Conservation (phyloP, 345 rosid genomes). For the Citrus unshiu region DNA sequence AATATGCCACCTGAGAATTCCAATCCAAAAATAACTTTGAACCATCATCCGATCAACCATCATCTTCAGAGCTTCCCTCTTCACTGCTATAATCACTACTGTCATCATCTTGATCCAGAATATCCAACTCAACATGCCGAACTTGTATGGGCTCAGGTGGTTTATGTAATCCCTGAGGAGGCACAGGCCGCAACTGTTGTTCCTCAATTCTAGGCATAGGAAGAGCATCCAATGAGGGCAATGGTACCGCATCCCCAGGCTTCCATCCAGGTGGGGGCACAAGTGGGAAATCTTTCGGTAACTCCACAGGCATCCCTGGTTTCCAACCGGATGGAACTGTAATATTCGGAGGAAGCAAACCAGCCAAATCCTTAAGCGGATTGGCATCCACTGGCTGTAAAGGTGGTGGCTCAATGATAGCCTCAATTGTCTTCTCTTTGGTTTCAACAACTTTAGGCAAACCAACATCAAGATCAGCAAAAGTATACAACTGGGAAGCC, state of each 20-base stretch:
- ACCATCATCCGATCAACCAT: conserved; percentile 7
- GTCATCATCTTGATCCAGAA: conserved; percentile 26
- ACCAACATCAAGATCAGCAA: conserved; percentile 89
- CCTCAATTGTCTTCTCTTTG: conserved; percentile 59
- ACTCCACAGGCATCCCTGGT: conserved; percentile 90
- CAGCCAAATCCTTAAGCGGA: conserved; percentile 37
- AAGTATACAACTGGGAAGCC: conserved; percentile 74
- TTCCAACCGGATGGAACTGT: conserved; percentile 86
- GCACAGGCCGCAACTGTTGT: conserved; percentile 42
- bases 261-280: conserved; percentile 91
- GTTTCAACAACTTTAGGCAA: conserved; percentile 55
- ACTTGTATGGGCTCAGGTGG: conserved; percentile 76
- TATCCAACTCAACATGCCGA: conserved; percentile 80
- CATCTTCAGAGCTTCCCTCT: conserved; percentile 33
- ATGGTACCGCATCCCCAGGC: conserved; percentile 78
- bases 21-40: not conserved
- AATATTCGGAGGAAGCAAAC: conserved; percentile 61
- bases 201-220: conserved; percentile 46
- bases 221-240: conserved; percentile 64
- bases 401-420: conserved; percentile 62
- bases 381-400: conserved; percentile 31
- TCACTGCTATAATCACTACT: conserved; percentile 44
- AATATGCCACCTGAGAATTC: not conserved
- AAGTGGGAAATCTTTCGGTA: conserved; percentile 60
- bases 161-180: conserved; percentile 54